A percentile compares a stretch with the other conserved stretches of the same genome.
phyloP scores from a whole-genome alignment of 371 early-diverging fungal genomes.

The Syncephalastrum contaminatum region DNA sequence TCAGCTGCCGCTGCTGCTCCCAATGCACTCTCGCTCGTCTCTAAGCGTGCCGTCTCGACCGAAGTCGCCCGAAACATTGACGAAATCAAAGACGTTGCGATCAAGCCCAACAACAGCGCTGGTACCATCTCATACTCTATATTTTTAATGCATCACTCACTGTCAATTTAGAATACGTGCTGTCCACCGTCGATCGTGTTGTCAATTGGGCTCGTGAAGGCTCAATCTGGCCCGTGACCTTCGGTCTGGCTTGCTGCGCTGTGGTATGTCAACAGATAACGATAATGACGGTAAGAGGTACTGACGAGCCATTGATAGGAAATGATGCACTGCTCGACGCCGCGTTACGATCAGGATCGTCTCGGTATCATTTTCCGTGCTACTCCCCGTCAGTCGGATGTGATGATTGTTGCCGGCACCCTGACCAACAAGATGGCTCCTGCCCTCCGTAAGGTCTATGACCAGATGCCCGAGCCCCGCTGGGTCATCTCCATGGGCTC shows the following conservation, averaged over 20 bases:
- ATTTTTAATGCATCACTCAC: constrained; percentile 1
- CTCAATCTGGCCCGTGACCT: constrained; percentile 97
- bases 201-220: constrained; percentile 94
- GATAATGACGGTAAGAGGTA: too few species aligned
- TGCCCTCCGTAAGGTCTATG: constrained; percentile 94
- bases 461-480: constrained; percentile 96
- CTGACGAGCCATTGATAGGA: too few species aligned
- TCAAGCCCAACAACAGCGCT: constrained; percentile 50
- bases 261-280: constrained; percentile 55
- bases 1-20: constrained; percentile 27
- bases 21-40: constrained; percentile 24
- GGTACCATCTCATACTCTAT: constrained; percentile 18
- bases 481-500: constrained; percentile 99
- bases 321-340: constrained; percentile 98
- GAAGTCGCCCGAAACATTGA: constrained; percentile 50
- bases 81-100: constrained; percentile 46
- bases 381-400: constrained; percentile 96
- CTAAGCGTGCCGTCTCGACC: constrained; percentile 44
- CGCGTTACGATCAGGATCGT: constrained; percentile 98
- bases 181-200: constrained; percentile 88
- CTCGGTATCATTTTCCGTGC: constrained; percentile 98
- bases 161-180: constrained; percentile 59
- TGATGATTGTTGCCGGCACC: constrained; percentile 98
- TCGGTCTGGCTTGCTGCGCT: constrained; percentile 98
- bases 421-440: constrained; percentile 99